Evolutionary conservation across 2,329 filamentous ascomycete genomes (phyloP).

Genomic region (Fusarium anguioides): DNA sequence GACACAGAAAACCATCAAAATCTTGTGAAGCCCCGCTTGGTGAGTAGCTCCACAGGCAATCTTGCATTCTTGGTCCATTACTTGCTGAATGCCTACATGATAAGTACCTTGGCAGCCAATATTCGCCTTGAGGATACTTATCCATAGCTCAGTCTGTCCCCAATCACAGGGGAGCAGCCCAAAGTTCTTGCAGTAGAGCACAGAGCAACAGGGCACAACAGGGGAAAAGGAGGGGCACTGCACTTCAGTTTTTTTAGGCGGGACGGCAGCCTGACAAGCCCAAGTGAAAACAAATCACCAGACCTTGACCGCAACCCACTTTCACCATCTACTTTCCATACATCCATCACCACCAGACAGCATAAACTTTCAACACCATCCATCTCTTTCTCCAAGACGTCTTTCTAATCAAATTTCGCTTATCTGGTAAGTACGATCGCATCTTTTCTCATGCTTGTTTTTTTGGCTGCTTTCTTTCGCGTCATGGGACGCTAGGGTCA

Average conservation of each 20-base stretch:
- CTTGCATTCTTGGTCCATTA: conserved; percentile 12
- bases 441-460: neutral
- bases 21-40: conserved; percentile 14
- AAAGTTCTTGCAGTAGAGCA: conserved; percentile 15
- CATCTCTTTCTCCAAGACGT: conserved; percentile 14
- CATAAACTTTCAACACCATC: conserved; percentile 16
- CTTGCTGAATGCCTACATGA: neutral
- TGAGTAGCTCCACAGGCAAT: conserved; percentile 30
- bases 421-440: conserved; percentile 35
- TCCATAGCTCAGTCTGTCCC: conserved; percentile 5
- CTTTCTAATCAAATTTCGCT: conserved; percentile 28
- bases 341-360: conserved; percentile 28
- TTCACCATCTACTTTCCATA: conserved; percentile 26
- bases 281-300: conserved; percentile 44
- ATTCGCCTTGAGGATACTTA: conserved; percentile 28
- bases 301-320: conserved; percentile 42
- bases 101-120: conserved; percentile 28
- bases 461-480: neutral
- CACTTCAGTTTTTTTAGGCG: conserved; percentile 36
- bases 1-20: neutral
- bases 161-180: conserved; percentile 42
- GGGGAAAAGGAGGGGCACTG: conserved; percentile 44
- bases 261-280: conserved; percentile 39
- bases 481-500: conserved; percentile 17
- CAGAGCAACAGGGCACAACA: conserved; percentile 29